Percentiles rank a stretch among this genome's conserved stretches.
phyloP scores from a whole-genome alignment of 2,329 filamentous ascomycete species.

The Fusarium sp. region DNA sequence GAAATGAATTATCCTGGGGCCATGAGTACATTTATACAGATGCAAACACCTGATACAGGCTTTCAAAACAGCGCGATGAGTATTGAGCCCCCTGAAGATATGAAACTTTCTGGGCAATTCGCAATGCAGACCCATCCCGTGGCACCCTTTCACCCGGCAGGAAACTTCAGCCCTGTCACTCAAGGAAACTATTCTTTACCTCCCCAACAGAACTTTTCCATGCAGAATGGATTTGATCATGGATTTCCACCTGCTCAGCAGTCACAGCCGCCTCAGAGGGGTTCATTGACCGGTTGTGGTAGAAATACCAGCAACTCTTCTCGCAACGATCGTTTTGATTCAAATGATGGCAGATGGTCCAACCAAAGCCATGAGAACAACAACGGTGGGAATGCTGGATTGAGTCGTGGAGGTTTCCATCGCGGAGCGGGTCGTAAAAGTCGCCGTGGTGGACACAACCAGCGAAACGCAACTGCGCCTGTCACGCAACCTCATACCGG shows the following conservation, averaged over 20 bases:
- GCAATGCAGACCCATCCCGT: background rate
- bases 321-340: constrained; percentile 12
- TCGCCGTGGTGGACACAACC: constrained; percentile 30
- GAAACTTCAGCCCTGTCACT: background rate
- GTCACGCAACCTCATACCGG: constrained; percentile 5
- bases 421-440: constrained; percentile 18
- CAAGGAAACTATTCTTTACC: background rate
- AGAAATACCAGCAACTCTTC: constrained; percentile 12
- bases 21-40: background rate
- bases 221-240: constrained; percentile 2
- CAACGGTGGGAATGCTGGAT: background rate
- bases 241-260: constrained; percentile 6
- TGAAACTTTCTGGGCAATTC: background rate
- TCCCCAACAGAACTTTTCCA: background rate
- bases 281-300: background rate
- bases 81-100: background rate
- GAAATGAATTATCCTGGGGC: background rate
- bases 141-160: constrained; percentile 6
- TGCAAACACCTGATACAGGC: background rate
- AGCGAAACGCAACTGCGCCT: constrained; percentile 35
- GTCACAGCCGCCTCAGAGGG: constrained; percentile 2
- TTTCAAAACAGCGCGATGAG: background rate
- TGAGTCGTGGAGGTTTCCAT: constrained; percentile 20
- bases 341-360: constrained; percentile 16
- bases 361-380: constrained; percentile 19